These are phyloP conservation scores for Globisporangium paddicum DNA, from an alignment of 352 stramenopile species.

Conservation along the genomic window DNA sequence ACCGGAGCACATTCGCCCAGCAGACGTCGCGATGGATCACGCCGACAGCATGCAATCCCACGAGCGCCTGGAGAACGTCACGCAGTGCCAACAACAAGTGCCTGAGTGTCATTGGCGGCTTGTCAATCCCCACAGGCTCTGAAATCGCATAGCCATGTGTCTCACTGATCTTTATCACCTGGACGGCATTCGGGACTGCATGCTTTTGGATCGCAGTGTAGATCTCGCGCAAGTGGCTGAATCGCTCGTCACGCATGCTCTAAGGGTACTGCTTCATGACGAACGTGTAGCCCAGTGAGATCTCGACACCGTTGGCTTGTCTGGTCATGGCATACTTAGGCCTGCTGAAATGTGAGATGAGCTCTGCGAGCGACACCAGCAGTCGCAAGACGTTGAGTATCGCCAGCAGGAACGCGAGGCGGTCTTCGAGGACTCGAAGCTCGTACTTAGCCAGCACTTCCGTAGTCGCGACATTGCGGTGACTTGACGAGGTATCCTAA, in stretches of 20 bases:
- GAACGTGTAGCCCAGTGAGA: background rate
- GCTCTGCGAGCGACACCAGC: too few relatives aligned
- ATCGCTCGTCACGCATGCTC: background rate
- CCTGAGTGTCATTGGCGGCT: too few relatives aligned
- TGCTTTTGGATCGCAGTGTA: conserved; percentile 9
- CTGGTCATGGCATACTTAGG: too few relatives aligned
- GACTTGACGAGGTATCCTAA: background rate
- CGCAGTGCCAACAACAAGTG: too few relatives aligned
- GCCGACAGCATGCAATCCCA: too few relatives aligned
- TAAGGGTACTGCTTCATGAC: background rate
- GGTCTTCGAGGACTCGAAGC: background rate
- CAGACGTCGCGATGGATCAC: too few relatives aligned
- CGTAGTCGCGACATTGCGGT: background rate
- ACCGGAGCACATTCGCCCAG: too few relatives aligned
- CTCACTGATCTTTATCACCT: conserved; percentile 2
- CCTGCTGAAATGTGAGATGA: background rate
- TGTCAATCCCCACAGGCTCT: too few relatives aligned
- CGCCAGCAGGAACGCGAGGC: conserved; percentile 5
- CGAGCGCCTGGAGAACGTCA: too few relatives aligned
- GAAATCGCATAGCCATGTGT: conserved; percentile 12
- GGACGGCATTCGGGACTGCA: conserved; percentile 9
- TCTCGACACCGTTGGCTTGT: background rate
- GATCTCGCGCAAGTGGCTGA: conserved; percentile 1
- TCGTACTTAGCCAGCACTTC: background rate
- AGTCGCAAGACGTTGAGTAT: background rate